phyloP scores from a whole-genome alignment of 306 rosid species.

The Cucurbita ficifolia region DNA sequence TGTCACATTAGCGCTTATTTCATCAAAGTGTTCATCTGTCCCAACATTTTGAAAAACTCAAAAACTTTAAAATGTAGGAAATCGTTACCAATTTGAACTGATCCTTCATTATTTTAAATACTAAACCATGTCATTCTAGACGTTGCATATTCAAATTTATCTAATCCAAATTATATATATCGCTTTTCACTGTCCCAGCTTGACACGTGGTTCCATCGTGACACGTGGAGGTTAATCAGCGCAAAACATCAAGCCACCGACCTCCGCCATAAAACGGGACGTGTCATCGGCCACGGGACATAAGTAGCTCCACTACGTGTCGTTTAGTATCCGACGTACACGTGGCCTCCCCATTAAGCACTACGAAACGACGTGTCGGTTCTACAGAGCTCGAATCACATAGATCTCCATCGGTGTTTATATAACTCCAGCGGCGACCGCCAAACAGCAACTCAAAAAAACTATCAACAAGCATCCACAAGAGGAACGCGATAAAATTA shows the following conservation, averaged over 20 bases:
- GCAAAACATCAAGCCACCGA: background rate
- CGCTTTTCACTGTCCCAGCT: background rate
- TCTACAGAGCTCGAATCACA: background rate
- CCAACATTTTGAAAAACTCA: no score
- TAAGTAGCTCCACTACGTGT: background rate
- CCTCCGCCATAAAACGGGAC: background rate
- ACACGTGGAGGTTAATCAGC: conserved; percentile 6
- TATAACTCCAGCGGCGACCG: background rate
- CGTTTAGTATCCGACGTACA: background rate
- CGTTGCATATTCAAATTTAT: no score
- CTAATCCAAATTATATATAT: no score
- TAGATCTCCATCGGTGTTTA: background rate
- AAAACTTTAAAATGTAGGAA: no score
- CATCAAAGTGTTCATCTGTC: no score
- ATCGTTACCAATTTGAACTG: no score
- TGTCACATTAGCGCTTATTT: no score
- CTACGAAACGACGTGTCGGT: background rate
- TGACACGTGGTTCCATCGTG: background rate
- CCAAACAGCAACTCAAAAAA: background rate
- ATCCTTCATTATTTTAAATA: no score
- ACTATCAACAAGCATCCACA: background rate
- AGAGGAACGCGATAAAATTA: background rate
- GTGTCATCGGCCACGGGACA: background rate
- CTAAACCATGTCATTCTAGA: no score
- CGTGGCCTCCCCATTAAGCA: background rate